Evolutionary conservation across 1,284 basidiomycete genomes (phyloP).

Genomic region (Pisolithus thermaeus): DNA sequence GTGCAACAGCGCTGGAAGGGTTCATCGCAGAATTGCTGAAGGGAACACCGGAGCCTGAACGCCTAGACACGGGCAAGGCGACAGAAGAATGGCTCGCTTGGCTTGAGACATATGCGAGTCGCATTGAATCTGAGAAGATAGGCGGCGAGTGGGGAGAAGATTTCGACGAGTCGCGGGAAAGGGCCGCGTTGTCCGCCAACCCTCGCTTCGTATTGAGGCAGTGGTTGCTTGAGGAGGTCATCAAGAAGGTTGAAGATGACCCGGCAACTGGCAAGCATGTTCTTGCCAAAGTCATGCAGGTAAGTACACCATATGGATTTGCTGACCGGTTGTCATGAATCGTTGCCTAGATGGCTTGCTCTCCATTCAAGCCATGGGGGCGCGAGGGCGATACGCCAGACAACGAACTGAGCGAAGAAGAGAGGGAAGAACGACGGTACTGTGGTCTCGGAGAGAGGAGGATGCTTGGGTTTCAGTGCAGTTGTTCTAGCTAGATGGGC

Average conservation of each 20-base stretch:
- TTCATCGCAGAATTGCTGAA: constrained; percentile 50
- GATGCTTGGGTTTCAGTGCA: constrained; percentile 89
- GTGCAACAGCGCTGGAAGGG: constrained; percentile 27
- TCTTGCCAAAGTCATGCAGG: constrained; percentile 71
- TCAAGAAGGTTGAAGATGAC: constrained; percentile 59
- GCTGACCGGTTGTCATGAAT: not conserved
- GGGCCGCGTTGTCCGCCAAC: constrained; percentile 45
- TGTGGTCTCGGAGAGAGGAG: constrained; percentile 73
- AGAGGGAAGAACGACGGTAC: constrained; percentile 66
- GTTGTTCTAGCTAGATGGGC: constrained; percentile 69
- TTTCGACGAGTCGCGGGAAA: constrained; percentile 35
- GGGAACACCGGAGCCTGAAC: constrained; percentile 39
- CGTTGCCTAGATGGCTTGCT: constrained; percentile 62
- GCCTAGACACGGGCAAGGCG: constrained; percentile 39
- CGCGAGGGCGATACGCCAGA: constrained; percentile 48
- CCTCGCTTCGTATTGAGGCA: constrained; percentile 72
- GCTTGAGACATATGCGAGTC: constrained; percentile 61
- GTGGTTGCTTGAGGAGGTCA: constrained; percentile 91
- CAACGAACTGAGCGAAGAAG: constrained; percentile 48
- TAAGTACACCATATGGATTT: constrained; percentile 27
- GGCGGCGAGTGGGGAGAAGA: constrained; percentile 36
- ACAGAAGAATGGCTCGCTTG: constrained; percentile 53
- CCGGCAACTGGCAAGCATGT: constrained; percentile 51
- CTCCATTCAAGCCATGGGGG: constrained; percentile 79
- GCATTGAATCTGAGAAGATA: constrained; percentile 51